Evolutionary conservation across 345 rosid species (phyloP).

Genomic region (Mercurialis annua): DNA sequence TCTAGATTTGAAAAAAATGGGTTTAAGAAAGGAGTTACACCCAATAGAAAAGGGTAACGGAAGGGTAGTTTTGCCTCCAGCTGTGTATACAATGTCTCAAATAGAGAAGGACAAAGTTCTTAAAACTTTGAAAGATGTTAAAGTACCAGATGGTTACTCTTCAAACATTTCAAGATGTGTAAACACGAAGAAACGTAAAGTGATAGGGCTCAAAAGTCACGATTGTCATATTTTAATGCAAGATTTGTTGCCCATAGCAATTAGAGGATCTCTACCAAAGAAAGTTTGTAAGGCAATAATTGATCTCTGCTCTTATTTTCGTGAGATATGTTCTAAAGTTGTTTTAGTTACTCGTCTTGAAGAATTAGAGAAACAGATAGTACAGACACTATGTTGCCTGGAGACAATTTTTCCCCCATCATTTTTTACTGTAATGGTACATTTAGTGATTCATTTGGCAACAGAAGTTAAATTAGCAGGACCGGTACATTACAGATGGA

Average conservation of each 20-base stretch:
- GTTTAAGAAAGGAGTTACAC: neutral
- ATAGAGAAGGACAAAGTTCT: neutral
- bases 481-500: conserved; percentile 2
- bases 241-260: neutral
- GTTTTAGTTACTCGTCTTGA: neutral
- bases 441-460: conserved; percentile 10
- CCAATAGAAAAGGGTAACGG: neutral
- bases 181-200: neutral
- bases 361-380: neutral
- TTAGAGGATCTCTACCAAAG: neutral
- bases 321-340: conserved; percentile 6
- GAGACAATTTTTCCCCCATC: neutral
- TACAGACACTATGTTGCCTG: neutral
- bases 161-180: conserved; percentile 1
- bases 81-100: neutral
- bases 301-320: too few relatives aligned
- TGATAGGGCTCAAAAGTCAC: neutral
- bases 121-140: neutral
- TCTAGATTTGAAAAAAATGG: neutral
- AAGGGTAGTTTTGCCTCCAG: neutral
- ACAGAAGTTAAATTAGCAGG: neutral
- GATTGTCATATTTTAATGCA: neutral
- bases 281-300: neutral
- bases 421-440: conserved; percentile 6
- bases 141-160: neutral